Evolutionary conservation across 345 rosid genomes (phyloP), one percentile per base, ranked within the genome.

Genomic region (Triadica sebifera): DNA sequence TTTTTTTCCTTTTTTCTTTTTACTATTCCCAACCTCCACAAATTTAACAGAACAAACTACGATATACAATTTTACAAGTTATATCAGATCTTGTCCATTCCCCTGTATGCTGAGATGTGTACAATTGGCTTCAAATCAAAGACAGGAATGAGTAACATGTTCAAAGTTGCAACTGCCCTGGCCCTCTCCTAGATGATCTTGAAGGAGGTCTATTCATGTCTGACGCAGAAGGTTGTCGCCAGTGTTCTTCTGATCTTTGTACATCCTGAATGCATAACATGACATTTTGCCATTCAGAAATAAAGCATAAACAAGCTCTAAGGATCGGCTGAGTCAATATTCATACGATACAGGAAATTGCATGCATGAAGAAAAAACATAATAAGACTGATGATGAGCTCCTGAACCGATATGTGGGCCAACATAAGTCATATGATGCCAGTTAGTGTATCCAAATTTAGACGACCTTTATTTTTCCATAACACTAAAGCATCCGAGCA

Each of bases 111-210:
- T 15, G 72, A 66, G 75, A 71, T 66, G 76, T 46, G 49, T 47
- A 75, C 66, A 67, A 58, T 43, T 74, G 73, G 81, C 78, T 71
- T 79, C 79, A 65, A 22, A 70, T 55, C 47, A 78, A 58, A 62
- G 63, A 5, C 69, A 69, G 16, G 74, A 64, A 22, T 43, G 59
- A 64, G 43, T 61, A 59, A 66, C 34, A 56, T 34, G 51, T 72
- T 77, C 84, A 89, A 57, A 85, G 86, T 77, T 88, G 96, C 59
- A 86, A 74, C 78, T 89, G 97, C 71, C 91, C 94, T 1, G 89
- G 87, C 56, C 92, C 91, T 82, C 83, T 90, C 72, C 90, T 90
- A 19, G 91, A 89, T 64, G 96, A 83, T 82, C 92, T 87, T 55
- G 92, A 87, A 47, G 93, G 82, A 11, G 93, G 87, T 80, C 87